A percentile compares a stretch with the other conserved stretches of the same genome.
phyloP scores from a whole-genome alignment of 257 asterid genomes.

The Schizonepeta tenuifolia region DNA sequence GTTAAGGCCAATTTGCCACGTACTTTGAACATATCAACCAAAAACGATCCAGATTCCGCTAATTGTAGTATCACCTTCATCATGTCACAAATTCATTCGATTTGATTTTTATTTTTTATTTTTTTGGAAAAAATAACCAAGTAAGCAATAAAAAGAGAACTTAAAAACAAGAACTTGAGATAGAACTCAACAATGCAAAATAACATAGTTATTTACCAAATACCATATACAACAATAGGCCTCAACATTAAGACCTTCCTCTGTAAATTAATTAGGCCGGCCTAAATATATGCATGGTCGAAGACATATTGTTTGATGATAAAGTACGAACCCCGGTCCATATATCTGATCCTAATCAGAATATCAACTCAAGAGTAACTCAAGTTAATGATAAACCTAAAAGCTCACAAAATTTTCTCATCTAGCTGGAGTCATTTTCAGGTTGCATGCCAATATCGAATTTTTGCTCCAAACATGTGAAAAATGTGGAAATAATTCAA shows the following conservation, averaged over 20 bases:
- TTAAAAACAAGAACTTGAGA: neutral
- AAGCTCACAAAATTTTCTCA: neutral
- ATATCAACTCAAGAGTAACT: neutral
- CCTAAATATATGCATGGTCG: neutral
- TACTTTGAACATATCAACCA: constrained; percentile 93
- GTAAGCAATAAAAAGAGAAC: constrained; percentile 9
- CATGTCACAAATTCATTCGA: constrained; percentile 22
- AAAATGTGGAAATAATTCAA: neutral
- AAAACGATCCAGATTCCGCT: constrained; percentile 94
- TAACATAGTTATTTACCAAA: neutral
- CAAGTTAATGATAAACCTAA: neutral
- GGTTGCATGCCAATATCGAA: constrained; percentile 4
- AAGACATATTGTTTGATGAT: neutral
- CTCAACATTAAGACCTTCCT: neutral
- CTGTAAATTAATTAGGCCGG: neutral
- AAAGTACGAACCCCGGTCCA: neutral
- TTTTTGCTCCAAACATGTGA: neutral
- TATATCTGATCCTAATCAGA: constrained; percentile 10
- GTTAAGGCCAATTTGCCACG: constrained; percentile 96
- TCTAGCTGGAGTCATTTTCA: neutral
- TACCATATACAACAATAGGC: no score
- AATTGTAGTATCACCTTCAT: constrained; percentile 81
- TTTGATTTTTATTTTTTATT: neutral
- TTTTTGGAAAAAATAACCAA: neutral
- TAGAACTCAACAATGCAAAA: neutral